phyloP scores from a whole-genome alignment of 140 eudicot genomes.

The Senecio squalidus region DNA sequence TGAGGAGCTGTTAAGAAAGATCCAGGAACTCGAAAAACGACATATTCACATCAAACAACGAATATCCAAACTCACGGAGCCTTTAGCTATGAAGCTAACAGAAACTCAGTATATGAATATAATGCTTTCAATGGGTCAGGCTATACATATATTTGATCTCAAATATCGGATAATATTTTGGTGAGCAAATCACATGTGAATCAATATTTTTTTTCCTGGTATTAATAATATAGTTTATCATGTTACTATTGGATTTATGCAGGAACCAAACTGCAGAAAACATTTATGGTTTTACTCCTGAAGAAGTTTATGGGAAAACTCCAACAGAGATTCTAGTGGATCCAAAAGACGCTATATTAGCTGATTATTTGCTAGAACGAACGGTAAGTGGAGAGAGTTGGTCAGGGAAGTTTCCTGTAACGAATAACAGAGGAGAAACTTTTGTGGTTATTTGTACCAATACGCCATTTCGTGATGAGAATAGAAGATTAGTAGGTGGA shows the following conservation, averaged over 20 bases:
- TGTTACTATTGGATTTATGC: slow-evolving; percentile 18
- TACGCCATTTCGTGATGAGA: slow-evolving; percentile 61
- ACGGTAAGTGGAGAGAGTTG: slow-evolving; percentile 54
- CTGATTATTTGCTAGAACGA: slow-evolving; percentile 37
- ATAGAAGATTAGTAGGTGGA: slow-evolving; percentile 46
- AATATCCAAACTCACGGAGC: slow-evolving; percentile 41
- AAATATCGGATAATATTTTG: slow-evolving; percentile 44
- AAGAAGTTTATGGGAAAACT: slow-evolving; percentile 57
- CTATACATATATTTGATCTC: slow-evolving; percentile 51
- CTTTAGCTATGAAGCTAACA: slow-evolving; percentile 34
- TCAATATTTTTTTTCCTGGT: slow-evolving; percentile 1
- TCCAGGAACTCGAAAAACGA: slow-evolving; percentile 16
- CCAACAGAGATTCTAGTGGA: slow-evolving; percentile 45
- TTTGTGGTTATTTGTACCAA: slow-evolving; percentile 44
- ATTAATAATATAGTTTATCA: background rate
- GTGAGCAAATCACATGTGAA: slow-evolving; percentile 29
- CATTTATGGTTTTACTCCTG: slow-evolving; percentile 55
- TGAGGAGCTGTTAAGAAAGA: slow-evolving; percentile 22
- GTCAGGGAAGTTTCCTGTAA: slow-evolving; percentile 77
- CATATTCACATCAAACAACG: slow-evolving; percentile 55
- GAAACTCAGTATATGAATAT: slow-evolving; percentile 56
- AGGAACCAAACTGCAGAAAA: slow-evolving; percentile 68
- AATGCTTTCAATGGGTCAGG: slow-evolving; percentile 72
- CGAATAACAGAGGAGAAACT: slow-evolving; percentile 46
- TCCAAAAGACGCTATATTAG: slow-evolving; percentile 30